Percentiles rank a stretch among this genome's conserved stretches.
phyloP scores from a whole-genome alignment of 495 filamentous ascomycete species.

The Talaromyces borbonicus region DNA sequence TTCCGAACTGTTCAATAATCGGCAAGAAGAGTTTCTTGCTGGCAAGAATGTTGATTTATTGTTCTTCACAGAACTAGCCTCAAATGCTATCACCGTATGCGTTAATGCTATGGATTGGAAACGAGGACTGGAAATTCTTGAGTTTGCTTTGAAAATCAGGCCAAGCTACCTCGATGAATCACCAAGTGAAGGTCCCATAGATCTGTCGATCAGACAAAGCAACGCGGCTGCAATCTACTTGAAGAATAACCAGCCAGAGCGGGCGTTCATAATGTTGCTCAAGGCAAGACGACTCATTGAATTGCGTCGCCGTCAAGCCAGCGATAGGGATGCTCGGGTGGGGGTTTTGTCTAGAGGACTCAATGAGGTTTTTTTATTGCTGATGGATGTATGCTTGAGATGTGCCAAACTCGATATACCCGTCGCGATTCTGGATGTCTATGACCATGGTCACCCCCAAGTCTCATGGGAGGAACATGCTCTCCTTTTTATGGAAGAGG shows the following conservation, averaged over 20 bases:
- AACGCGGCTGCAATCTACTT: constrained; percentile 11
- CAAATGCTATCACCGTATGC: constrained; percentile 12
- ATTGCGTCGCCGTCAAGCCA: constrained; percentile 11
- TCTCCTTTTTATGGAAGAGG: constrained; percentile 17
- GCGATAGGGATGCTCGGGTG: constrained; percentile 15
- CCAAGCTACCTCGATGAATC: constrained; percentile 14
- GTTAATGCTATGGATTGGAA: constrained; percentile 10
- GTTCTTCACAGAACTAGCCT: constrained; percentile 7
- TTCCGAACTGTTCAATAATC: constrained; percentile 14
- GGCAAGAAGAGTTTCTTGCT: constrained; percentile 9
- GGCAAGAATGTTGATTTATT: constrained; percentile 4
- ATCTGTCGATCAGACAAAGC: constrained; percentile 10
- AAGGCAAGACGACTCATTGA: constrained; percentile 13
- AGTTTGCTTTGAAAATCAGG: constrained; percentile 11
- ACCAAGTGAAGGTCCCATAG: constrained; percentile 7
- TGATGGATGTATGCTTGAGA: constrained; percentile 13
- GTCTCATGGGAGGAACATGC: constrained; percentile 19
- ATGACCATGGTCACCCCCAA: constrained; percentile 14
- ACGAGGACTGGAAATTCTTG: constrained; percentile 10
- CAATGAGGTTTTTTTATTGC: constrained; percentile 13
- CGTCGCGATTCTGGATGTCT: constrained; percentile 3
- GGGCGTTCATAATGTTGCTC: constrained; percentile 14
- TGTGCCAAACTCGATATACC: constrained; percentile 1
- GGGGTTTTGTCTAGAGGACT: constrained; percentile 9
- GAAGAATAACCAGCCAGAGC: constrained; percentile 11